Evolutionary conservation across 2,329 filamentous ascomycete genomes (phyloP), one percentile per base, ranked within the genome.

Genomic region (Daldinia eschscholtzii): DNA sequence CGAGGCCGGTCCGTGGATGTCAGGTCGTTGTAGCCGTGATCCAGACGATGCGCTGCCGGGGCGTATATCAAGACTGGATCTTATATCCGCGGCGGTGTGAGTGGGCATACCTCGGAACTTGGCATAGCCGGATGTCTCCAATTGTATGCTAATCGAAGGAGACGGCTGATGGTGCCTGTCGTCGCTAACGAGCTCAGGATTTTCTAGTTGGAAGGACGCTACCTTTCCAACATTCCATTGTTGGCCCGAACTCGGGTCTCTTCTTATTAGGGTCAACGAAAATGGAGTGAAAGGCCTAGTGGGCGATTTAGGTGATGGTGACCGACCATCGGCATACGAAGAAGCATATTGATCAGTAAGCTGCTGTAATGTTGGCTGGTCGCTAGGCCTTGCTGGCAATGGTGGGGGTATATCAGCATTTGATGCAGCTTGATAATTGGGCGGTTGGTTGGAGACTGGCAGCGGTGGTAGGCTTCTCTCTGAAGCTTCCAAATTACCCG

Each of bases 151-250:
- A 69, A 89, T 86, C 15, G 82, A 81, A 0, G 82, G 85, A 26
- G 74, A 76, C 1, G 75, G 72, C 9, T 75, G 73, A 39, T 72
- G 70, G 28, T 76, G 71, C 52, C 73, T 77, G 28, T 78, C 77
- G 5, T 78, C 75, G 13, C 71, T 70, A n/a, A 75, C 64, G n/a
- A 76, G 67, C 50, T 79, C 78, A 1, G 78, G 74, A 26, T 79
- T 73, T 50, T 86, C 83, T 13, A 83, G 77, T 69, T 87, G 85
- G 65, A 84, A 84, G 0, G 86, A 88, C 1, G 84, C 85, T 56
- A 93, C 85, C 61, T 85, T 89, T 23, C 89, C 92, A 12, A 94
- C 86, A 75, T 94, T 94, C 91, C 91, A 93, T 78, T 94, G 92
- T 61, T 84, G 84, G 6, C 89, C 88, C 7, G 89, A 88, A 23